phyloP scores from a whole-genome alignment of 441 rosid species.

The Gossypium davidsonii region DNA sequence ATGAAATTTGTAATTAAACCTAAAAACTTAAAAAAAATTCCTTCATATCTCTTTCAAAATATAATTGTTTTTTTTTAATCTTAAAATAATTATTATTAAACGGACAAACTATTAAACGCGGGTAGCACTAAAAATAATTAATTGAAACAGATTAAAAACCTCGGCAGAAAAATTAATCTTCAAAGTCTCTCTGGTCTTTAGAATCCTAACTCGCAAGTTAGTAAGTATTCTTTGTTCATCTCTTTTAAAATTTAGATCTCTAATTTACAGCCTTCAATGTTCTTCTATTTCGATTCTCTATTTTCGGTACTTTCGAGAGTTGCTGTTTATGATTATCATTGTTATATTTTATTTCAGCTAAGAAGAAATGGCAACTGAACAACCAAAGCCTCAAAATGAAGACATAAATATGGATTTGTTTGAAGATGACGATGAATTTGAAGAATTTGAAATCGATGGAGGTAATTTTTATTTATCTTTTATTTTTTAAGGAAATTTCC shows the following conservation, averaged over 20 bases:
- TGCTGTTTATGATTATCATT: neutral
- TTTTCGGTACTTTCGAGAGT: neutral
- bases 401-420: conserved; percentile 73
- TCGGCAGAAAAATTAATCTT: neutral
- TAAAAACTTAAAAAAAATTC: too few relatives aligned
- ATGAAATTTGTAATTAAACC: too few relatives aligned
- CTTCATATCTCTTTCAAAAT: too few relatives aligned
- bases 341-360: neutral
- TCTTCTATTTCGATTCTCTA: neutral
- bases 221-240: neutral
- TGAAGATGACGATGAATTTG: conserved; percentile 94
- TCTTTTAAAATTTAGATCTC: neutral
- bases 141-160: neutral
- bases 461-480: conserved; percentile 25
- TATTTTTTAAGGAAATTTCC: neutral
- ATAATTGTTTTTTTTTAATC: too few relatives aligned
- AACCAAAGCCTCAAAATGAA: conserved; percentile 47
- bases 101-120: too few relatives aligned
- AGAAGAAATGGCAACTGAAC: conserved; percentile 53
- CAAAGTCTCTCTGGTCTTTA: neutral
- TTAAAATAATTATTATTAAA: too few relatives aligned
- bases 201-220: neutral
- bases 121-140: neutral
- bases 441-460: conserved; percentile 75
- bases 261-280: neutral